These are phyloP conservation scores for Candida michaelii DNA, from an alignment of 805 yeast species.

Conservation along the genomic window DNA sequence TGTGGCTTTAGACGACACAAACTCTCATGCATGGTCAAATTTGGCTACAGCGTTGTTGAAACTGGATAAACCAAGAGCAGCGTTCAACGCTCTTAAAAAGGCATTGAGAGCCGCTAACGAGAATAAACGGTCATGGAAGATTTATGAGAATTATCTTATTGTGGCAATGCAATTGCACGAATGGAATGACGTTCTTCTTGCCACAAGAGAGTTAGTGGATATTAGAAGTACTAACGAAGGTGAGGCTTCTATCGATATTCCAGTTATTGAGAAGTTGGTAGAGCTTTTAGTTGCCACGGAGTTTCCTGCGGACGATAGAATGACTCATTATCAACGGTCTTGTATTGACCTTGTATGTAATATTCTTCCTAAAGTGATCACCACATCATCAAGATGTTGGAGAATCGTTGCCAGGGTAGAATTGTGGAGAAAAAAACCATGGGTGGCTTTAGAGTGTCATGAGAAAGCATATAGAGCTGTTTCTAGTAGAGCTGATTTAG, in stretches of 20 bases:
- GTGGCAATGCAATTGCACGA: conserved; percentile 81
- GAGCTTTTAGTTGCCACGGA: conserved; percentile 58
- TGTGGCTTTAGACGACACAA: conserved; percentile 78
- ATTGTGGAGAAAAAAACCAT: conserved; percentile 81
- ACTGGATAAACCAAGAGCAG: conserved; percentile 66
- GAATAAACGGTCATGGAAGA: conserved; percentile 74
- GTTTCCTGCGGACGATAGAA: conserved; percentile 43
- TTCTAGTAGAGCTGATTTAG: conserved; percentile 62
- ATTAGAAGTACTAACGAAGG: conserved; percentile 55
- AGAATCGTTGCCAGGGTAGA: conserved; percentile 81
- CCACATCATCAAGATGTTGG: conserved; percentile 73
- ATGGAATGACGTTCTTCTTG: conserved; percentile 85
- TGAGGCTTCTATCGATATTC: conserved; percentile 69
- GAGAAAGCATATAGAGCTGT: conserved; percentile 84
- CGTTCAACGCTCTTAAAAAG: conserved; percentile 78
- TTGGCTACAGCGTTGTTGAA: conserved; percentile 76
- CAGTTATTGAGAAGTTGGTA: conserved; percentile 71
- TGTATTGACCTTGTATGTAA: conserved; percentile 73
- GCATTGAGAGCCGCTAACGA: conserved; percentile 72
- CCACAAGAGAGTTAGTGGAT: conserved; percentile 62
- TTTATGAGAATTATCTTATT: conserved; percentile 82
- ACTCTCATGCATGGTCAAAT: conserved; percentile 87
- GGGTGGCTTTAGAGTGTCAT: conserved; percentile 82
- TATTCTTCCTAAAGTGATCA: conserved; percentile 65
- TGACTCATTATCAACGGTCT: conserved; percentile 62